A percentile compares a stretch with the other conserved stretches of the same genome.
Conservation (phyloP, 2,329 filamentous ascomycete genomes). For the Aquanectria penicillioides region DNA sequence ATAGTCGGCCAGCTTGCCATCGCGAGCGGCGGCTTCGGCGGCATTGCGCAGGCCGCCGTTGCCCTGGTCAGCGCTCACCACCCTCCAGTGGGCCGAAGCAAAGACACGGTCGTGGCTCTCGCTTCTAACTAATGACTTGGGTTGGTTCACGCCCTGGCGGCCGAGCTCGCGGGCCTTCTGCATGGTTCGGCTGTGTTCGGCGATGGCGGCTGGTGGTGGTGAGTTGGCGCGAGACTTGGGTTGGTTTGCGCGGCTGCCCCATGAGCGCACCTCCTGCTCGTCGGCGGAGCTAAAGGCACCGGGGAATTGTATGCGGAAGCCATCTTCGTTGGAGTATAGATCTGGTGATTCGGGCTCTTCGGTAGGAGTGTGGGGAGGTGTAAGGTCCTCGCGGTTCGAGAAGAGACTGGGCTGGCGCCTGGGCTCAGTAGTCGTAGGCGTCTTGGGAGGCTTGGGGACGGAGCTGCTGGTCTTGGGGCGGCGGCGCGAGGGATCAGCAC, state of each 20-base stretch:
- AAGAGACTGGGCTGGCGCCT: slow-evolving; percentile 64
- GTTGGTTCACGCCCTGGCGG: slow-evolving; percentile 67
- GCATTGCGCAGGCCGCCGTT: slow-evolving; percentile 94
- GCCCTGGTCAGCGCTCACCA: slow-evolving; percentile 87
- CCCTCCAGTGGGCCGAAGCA: slow-evolving; percentile 81
- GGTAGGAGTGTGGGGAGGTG: slow-evolving; percentile 64
- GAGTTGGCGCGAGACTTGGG: slow-evolving; percentile 79
- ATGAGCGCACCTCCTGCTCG: slow-evolving; percentile 79
- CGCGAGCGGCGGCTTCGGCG: slow-evolving; percentile 78
- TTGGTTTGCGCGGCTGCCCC: slow-evolving; percentile 81
- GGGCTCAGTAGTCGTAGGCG: slow-evolving; percentile 22
- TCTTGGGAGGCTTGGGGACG: slow-evolving; percentile 15
- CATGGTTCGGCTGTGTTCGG: slow-evolving; percentile 70
- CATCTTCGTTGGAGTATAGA: slow-evolving; percentile 68
- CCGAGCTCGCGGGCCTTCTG: slow-evolving; percentile 68
- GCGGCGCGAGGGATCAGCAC: slow-evolving; percentile 45
- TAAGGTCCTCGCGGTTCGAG: slow-evolving; percentile 57
- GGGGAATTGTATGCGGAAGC: slow-evolving; percentile 65
- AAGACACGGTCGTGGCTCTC: slow-evolving; percentile 76
- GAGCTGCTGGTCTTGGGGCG: slow-evolving; percentile 41
- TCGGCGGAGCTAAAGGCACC: slow-evolving; percentile 69
- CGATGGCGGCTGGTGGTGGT: slow-evolving; percentile 78
- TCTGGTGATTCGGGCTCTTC: slow-evolving; percentile 56
- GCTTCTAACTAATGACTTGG: slow-evolving; percentile 61
- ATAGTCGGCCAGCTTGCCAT: slow-evolving; percentile 76